Evolutionary conservation across 352 stramenopile species (phyloP), one percentile per base, ranked within the genome.

Genomic region (Globisporangium recalcitrans): DNA sequence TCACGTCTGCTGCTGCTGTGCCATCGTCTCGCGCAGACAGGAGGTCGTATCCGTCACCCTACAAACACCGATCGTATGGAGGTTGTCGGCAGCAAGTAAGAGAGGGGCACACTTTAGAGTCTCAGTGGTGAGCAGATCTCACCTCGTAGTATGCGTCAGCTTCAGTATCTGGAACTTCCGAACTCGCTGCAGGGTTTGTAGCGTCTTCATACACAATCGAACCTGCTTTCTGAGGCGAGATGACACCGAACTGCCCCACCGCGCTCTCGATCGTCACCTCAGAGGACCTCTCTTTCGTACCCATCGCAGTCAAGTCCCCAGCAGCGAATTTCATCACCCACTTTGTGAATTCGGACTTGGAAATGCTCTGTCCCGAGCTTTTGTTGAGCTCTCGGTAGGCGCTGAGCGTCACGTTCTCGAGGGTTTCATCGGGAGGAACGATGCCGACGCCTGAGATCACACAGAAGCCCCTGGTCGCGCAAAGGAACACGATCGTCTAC

Each of bases 401-500:
- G 29, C 83, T 71, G 2, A 89, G 61, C 27, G 79, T 87, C 27
- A 83, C 32, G 14, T 63, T 60, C 54, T 91, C 82, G 9, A 91
- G 56, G n/a, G 74, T 70, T 56, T 91, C 82, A 46, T 91, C 82
- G 0, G 67, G 69, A 2, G 79, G 82, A 7, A 85, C 63, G 11
- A 34, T 52, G 9, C 79, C 77, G 5, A 82, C 58, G 0, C 72
- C 76, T 13, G 76, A 69, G 48, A 88, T 74, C 14, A 87, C 74
- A 29, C 69, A 77, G 58, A 78, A 74, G 0, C 79, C 82, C 21
- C 82, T 75, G 11, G 75, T 62, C 10, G 74, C 72, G 53, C 82
- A 89, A 24, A 91, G 64, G 32, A 89, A 78, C 31, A 71, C 52
- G 52, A 91, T 89, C 46, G 79, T 91, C 80, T 90, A 31, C 27